Conservation (phyloP, 78 protist species). For the Tieghemostelium lacteum region DNA sequence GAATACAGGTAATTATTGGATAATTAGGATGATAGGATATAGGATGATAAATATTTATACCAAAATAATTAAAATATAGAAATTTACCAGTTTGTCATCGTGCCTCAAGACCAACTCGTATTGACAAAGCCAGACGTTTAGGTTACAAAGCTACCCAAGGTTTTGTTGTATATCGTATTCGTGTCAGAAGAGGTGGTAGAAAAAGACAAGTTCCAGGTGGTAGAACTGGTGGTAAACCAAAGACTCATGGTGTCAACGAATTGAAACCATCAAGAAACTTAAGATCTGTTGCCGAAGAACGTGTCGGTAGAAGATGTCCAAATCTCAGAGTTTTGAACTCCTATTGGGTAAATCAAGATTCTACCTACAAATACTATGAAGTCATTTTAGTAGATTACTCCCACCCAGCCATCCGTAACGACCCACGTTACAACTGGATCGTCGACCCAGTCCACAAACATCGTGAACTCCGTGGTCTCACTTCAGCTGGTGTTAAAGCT, state of each 20-base stretch:
- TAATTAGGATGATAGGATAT: neutral
- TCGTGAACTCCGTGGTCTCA: slow-evolving; percentile 98
- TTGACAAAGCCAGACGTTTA: slow-evolving; percentile 99
- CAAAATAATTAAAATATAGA: slow-evolving; percentile 43
- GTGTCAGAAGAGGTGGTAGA: slow-evolving; percentile 99
- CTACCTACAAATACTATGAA: slow-evolving; percentile 98
- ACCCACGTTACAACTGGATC: slow-evolving; percentile 99
- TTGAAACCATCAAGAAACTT: slow-evolving; percentile 91
- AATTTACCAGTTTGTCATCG: slow-evolving; percentile 97
- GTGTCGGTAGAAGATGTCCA: slow-evolving; percentile 95
- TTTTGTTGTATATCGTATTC: slow-evolving; percentile 92
- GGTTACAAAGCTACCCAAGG: slow-evolving; percentile 99
- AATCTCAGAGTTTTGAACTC: slow-evolving; percentile 99
- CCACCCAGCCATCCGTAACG: slow-evolving; percentile 97
- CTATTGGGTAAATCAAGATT: slow-evolving; percentile 98
- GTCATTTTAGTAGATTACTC: slow-evolving; percentile 98
- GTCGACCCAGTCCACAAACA: slow-evolving; percentile 94
- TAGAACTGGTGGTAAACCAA: slow-evolving; percentile 99
- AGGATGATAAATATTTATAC: too few relatives aligned
- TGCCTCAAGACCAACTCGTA: slow-evolving; percentile 97
- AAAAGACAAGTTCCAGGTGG: slow-evolving; percentile 96
- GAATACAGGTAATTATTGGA: slow-evolving; percentile 91
- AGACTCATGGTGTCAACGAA: slow-evolving; percentile 94
- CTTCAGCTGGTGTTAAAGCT: slow-evolving; percentile 96
- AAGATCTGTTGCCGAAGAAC: slow-evolving; percentile 97